Base-by-base conservation (phyloP, 2,329 filamentous ascomycete genomes). In the Akanthomyces dipterigenus region DNA sequence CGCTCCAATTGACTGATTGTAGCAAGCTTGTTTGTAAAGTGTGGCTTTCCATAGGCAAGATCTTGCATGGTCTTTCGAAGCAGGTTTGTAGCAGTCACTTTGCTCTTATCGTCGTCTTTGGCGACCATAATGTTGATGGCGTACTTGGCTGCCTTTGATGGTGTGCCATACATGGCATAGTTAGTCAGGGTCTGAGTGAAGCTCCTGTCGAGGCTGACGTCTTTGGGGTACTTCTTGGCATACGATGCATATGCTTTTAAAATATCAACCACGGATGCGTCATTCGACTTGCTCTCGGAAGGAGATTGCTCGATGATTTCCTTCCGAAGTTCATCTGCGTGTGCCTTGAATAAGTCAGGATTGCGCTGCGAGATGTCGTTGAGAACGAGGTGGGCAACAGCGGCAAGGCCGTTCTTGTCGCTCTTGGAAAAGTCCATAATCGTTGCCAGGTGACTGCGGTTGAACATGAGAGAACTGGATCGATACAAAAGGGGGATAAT, bases 211-310 rank as follows among this genome's bases (percentile, higher is more conserved):
- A 86, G 84, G 1, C 90, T 90, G 58, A 99, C 84, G 63, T 98
- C 93, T 12, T 87, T 82, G 0, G 93, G 88, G 67, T 96, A 93
- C 67, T 88, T 92, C 69, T 88, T 88, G 1, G 93, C 90, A 72
- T 96, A 99, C 2, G 90, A 91, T 11, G 93, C 90, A 71, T 95
- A 97, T 3, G 96, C 93, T 72, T 96, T 97, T 62, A 99, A 80
- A 2, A 93, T 93, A 69, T 97, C 91, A 14, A 95, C 90, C n/a
- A 90, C 88, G 3, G 84, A 82, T 1, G 85, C 74, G 58, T 93
- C 89, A 64, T 93, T 93, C 1, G 81, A 71, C 57, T 83, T 84
- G 20, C 80, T 85, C 22, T 84, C 80, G 4, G 85, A 87, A 0
- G 95, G 95, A 1, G 90, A 89, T 68, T 93, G 88, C 28, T 90